Evolutionary conservation across 495 filamentous ascomycete species (phyloP).

Genomic region (Saxispiralis lemnorum): DNA sequence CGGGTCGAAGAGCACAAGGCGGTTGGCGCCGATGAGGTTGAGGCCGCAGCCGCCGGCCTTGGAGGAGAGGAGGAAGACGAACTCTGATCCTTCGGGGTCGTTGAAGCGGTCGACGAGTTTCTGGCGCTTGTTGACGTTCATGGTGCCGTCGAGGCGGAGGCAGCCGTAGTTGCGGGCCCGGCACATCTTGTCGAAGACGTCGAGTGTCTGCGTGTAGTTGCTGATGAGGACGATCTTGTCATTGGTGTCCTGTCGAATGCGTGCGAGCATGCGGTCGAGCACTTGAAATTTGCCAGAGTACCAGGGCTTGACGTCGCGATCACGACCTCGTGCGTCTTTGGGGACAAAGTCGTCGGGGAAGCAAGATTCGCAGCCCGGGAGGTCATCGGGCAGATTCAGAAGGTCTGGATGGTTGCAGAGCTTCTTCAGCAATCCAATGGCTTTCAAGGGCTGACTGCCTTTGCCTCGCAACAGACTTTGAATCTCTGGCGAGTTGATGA

Average conservation of each 20-base stretch:
- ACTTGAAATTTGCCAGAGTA: conserved; percentile 98
- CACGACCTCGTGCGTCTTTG: conserved; percentile 70
- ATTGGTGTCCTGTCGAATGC: conserved; percentile 88
- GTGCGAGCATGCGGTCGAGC: conserved; percentile 91
- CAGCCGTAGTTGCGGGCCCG: conserved; percentile 66
- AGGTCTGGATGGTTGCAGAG: conserved; percentile 97
- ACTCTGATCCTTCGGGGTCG: conserved; percentile 75
- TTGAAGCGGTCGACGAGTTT: conserved; percentile 99
- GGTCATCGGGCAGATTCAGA: conserved; percentile 62
- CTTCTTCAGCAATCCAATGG: conserved; percentile 92
- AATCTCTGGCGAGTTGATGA: conserved; percentile 90
- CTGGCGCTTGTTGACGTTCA: conserved; percentile 91
- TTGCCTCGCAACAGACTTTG: conserved; percentile 82
- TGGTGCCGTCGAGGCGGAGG: conserved; percentile 82
- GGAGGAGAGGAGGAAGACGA: conserved; percentile 85
- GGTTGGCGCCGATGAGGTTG: conserved; percentile 93
- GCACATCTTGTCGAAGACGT: conserved; percentile 86
- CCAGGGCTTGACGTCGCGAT: conserved; percentile 86
- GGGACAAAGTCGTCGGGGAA: conserved; percentile 81
- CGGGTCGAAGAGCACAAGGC: conserved; percentile 90
- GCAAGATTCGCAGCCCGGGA: conserved; percentile 68
- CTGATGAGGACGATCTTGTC: conserved; percentile 99
- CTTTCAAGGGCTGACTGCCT: conserved; percentile 88
- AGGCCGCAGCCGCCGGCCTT: conserved; percentile 95
- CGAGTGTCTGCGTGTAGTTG: conserved; percentile 93